These are phyloP conservation scores for Penicillium crustosum DNA, from an alignment of 2,329 filamentous ascomycete genomes.

Conservation along the genomic window DNA sequence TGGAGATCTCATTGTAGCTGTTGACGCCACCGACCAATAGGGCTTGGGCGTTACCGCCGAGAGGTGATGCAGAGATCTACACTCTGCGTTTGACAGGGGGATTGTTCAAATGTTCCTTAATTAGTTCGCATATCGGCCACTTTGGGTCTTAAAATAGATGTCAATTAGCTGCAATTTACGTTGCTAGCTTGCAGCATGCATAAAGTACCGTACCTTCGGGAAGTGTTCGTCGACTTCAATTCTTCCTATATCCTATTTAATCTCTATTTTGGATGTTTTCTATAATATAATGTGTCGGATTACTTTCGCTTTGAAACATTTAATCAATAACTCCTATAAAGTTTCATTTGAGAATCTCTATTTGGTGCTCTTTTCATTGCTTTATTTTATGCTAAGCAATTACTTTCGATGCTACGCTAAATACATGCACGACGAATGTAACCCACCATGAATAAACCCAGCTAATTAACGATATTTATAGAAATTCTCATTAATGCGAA, in stretches of 20 bases:
- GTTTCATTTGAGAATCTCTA: neutral
- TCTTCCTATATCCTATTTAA: neutral
- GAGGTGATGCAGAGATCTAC: slow-evolving; percentile 16
- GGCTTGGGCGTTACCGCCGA: slow-evolving; percentile 18
- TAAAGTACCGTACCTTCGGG: neutral
- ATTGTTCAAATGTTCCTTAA: slow-evolving; percentile 15
- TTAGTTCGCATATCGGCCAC: slow-evolving; percentile 14
- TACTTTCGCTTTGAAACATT: neutral
- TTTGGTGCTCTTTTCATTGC: too few relatives aligned
- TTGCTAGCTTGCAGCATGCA: neutral
- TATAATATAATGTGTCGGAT: too few relatives aligned
- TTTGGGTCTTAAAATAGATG: slow-evolving; percentile 20
- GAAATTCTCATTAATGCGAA: neutral
- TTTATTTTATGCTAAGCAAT: neutral
- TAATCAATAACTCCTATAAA: rapidly evolving
- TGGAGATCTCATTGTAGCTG: slow-evolving; percentile 4
- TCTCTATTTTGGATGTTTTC: too few relatives aligned
- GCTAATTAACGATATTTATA: slow-evolving; percentile 6
- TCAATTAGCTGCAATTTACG: slow-evolving; percentile 17
- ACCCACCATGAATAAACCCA: neutral
- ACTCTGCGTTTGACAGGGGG: slow-evolving; percentile 7
- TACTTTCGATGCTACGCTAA: neutral
- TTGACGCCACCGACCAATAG: slow-evolving; percentile 12
- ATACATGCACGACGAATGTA: neutral
- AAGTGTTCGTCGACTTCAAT: neutral